Evolutionary conservation across 345 rosid genomes (phyloP), one percentile per base, ranked within the genome.

Genomic region (Sisymbrium altissimum): DNA sequence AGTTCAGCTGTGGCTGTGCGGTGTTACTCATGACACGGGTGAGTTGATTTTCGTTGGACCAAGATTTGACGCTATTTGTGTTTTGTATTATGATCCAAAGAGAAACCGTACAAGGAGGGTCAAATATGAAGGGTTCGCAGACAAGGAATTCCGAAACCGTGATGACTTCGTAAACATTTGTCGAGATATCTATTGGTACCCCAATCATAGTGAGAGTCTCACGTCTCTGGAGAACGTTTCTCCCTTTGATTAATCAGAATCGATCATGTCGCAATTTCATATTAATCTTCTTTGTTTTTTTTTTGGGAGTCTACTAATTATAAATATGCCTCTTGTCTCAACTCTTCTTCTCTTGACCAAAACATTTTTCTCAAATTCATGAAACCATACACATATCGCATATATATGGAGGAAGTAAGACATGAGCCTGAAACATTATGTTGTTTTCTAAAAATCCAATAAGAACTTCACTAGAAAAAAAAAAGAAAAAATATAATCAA

Each of bases 21-120:
- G 62, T 67, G 27, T 39, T 53, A 39, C 50, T 53, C 25, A 33
- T 21, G 65, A 58, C 36, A 35, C 66, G n/a, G 46, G 66, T 11
- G 66, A 58, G 58, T 70, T 70, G 25, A 23, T 58, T 44, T 56
- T 7, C n/a, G 11, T 2, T 13, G 11, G 5, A 6, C 4, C 5
- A 14, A 29, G 0, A 0, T 1, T 8, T 3, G 12, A 55, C 0
- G 1, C 12, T 35, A 13, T 32, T 58, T 18, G 2, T 58, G 46
- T 58, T 58, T 6, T 70, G 35, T 58, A 58, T 46, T 70, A 32
- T 58, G 66, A 58, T 45, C 58, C 58, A 58, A 21, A 35, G 74
- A 58, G 38, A 45, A n/a, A 58, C 18, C 63, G 62, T 54, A 35
- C 4, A 68, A 54, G 52, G 41, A 39, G 63, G 62, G 13, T 54